Evolutionary conservation across 306 rosid species (phyloP).

Genomic region (Sophora flavescens): DNA sequence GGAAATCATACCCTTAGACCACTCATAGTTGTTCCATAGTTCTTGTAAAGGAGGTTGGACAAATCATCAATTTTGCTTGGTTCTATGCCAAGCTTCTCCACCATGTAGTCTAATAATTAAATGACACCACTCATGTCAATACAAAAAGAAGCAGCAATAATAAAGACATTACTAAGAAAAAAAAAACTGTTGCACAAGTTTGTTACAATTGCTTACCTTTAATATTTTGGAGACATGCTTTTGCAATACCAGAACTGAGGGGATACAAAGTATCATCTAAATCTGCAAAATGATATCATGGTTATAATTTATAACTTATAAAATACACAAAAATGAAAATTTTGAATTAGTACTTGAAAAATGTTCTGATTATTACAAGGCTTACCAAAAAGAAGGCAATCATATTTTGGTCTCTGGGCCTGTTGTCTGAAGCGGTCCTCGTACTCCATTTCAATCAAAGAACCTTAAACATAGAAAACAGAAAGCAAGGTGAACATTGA

Average conservation of each 20-base stretch:
- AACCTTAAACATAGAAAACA: conserved; percentile 41
- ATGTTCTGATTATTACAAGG: not conserved
- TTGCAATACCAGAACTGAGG: conserved; percentile 78
- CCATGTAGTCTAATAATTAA: conserved; percentile 77
- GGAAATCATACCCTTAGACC: conserved; percentile 85
- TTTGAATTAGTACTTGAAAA: conserved; percentile 29
- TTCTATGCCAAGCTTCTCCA: conserved; percentile 86
- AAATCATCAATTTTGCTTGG: conserved; percentile 70
- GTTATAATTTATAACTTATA: conserved; percentile 9
- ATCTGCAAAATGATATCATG: conserved; percentile 62
- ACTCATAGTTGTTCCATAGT: conserved; percentile 98
- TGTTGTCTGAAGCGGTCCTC: conserved; percentile 72
- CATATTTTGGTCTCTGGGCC: conserved; percentile 78
- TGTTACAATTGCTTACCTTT: conserved; percentile 57
- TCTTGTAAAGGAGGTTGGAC: conserved; percentile 82
- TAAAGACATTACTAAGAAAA: conserved; percentile 8
- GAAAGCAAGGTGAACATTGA: conserved; percentile 42
- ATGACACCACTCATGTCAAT: conserved; percentile 25
- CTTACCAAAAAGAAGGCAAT: conserved; percentile 95
- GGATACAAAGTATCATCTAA: conserved; percentile 96
- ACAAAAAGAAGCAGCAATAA: conserved; percentile 14
- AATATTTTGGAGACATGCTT: conserved; percentile 68
- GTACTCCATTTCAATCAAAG: conserved; percentile 69
- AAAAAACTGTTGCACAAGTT: conserved; percentile 10
- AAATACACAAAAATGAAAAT: conserved; percentile 10